phyloP scores from a whole-genome alignment of 257 asterid genomes.

The Solanum stenotomum region DNA sequence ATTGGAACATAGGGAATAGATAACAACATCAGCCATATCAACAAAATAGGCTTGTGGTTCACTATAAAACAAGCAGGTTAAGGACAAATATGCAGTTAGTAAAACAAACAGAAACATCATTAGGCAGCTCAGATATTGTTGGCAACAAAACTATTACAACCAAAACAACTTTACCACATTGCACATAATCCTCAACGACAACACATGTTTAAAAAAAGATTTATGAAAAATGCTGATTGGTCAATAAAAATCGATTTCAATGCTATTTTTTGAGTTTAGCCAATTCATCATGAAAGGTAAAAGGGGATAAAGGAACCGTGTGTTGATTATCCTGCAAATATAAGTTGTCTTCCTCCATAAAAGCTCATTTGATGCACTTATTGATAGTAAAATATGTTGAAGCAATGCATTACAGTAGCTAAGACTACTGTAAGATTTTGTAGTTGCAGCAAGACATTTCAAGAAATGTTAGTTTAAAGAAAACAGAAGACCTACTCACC shows the following conservation, averaged over 20 bases:
- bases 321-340: neutral
- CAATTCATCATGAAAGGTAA: neutral
- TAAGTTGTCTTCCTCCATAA: neutral
- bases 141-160: neutral
- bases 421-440: neutral
- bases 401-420: neutral
- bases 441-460: neutral
- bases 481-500: constrained; percentile 35
- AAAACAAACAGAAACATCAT: neutral
- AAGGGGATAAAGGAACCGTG: neutral
- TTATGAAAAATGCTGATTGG: neutral
- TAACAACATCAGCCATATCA: neutral
- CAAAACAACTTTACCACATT: neutral
- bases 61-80: neutral
- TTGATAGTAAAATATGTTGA: neutral
- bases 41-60: neutral
- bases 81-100: neutral
- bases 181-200: neutral
- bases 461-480: neutral
- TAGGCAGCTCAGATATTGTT: neutral
- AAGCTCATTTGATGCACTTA: neutral
- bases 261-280: neutral
- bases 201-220: neutral
- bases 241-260: neutral
- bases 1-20: neutral